Evolutionary conservation across 116 monocot genomes (phyloP).

Genomic region (Thalassia testudinum): DNA sequence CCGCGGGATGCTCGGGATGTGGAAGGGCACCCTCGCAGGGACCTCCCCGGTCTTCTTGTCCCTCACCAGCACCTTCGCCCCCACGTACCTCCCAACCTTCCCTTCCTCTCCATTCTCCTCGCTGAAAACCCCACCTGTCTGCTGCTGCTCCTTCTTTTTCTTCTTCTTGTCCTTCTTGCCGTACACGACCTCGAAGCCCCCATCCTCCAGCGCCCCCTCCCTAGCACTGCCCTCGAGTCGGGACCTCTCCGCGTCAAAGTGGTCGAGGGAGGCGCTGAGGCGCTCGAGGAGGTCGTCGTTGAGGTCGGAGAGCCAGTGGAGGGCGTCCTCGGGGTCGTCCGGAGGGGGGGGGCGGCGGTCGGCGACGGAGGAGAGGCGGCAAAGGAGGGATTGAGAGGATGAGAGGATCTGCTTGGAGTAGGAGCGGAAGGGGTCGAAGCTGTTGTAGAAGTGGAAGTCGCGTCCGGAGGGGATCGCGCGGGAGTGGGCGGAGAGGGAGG

Average conservation of each 20-base stretch:
- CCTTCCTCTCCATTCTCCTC: constrained; percentile 4
- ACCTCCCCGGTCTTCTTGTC: constrained; percentile 29
- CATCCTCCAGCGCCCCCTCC: constrained; percentile 9
- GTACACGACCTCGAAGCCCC: constrained; percentile 62
- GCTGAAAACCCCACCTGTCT: constrained; percentile 1
- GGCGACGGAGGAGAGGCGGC: constrained; percentile 10
- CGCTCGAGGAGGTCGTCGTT: constrained; percentile 76
- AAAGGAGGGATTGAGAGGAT: constrained; percentile 22
- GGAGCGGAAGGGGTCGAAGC: constrained; percentile 55
- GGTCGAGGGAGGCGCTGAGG: constrained; percentile 50
- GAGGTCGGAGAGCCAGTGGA: constrained; percentile 58
- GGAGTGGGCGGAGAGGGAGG: constrained; percentile 33
- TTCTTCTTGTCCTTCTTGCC: constrained; percentile 50
- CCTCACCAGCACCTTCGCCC: constrained; percentile 51
- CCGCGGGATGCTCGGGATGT: constrained; percentile 47
- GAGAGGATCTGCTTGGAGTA: constrained; percentile 19
- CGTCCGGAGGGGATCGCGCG: constrained; percentile 38
- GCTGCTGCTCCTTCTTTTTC: neutral
- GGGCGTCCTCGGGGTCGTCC: constrained; percentile 50
- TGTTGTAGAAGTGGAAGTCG: constrained; percentile 92
- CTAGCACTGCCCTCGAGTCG: constrained; percentile 2
- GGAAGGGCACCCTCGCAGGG: constrained; percentile 61
- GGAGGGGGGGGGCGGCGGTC: constrained; percentile 21
- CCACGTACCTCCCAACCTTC: constrained; percentile 3
- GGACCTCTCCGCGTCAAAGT: constrained; percentile 36